phyloP scores from a whole-genome alignment of 495 filamentous ascomycete genomes.

The Neurospora sp. region DNA sequence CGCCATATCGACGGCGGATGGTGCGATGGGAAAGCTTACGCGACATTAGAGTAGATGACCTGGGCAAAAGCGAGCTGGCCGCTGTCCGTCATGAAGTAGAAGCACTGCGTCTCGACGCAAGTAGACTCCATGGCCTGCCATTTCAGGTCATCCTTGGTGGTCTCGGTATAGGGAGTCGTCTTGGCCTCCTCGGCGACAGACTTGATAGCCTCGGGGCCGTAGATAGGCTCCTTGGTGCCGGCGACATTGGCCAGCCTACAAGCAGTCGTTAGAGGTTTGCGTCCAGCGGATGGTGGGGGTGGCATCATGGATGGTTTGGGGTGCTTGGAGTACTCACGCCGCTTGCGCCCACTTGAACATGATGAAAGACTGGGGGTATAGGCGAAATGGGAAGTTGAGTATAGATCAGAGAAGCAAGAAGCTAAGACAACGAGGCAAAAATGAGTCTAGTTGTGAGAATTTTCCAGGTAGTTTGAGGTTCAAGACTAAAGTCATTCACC shows the following conservation, averaged over 20 bases:
- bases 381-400: not conserved
- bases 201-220: constrained; percentile 81
- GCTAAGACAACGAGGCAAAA: not conserved
- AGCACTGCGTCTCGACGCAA: constrained; percentile 90
- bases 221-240: constrained; percentile 92
- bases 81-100: constrained; percentile 75
- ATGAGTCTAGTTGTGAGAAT: constrained; percentile 2
- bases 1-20: constrained; percentile 4
- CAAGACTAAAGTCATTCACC: constrained; percentile 12
- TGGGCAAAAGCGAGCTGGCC: constrained; percentile 73
- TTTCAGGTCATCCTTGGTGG: constrained; percentile 66
- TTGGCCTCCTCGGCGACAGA: constrained; percentile 73
- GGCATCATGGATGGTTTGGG: constrained; percentile 5
- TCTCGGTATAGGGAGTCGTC: constrained; percentile 68
- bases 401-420: not conserved
- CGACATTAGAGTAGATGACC: constrained; percentile 96
- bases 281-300: not conserved
- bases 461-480: constrained; percentile 2
- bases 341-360: constrained; percentile 45
- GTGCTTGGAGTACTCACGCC: constrained; percentile 19
- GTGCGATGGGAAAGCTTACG: constrained; percentile 46
- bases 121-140: constrained; percentile 78
- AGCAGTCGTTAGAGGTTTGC: constrained; percentile 8
- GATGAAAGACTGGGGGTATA: constrained; percentile 13
- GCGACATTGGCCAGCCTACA: constrained; percentile 78